Conservation (phyloP, 2,329 filamentous ascomycete species). For the Leptosphaerulina australis region DNA sequence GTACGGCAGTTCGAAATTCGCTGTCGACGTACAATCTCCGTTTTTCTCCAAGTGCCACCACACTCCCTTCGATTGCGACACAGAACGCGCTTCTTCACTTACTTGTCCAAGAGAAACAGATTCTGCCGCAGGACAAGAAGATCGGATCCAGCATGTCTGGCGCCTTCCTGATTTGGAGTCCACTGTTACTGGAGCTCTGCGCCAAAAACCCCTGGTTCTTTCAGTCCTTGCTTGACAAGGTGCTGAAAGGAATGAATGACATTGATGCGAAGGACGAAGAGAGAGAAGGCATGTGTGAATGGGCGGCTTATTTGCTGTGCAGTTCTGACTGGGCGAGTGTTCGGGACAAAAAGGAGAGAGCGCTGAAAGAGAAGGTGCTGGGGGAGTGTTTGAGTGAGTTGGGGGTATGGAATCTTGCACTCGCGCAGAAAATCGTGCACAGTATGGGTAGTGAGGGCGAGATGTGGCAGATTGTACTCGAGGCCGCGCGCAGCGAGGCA, state of each 20-base stretch:
- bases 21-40: constrained; percentile 24
- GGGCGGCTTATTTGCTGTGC: constrained; percentile 58
- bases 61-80: constrained; percentile 18
- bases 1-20: constrained; percentile 26
- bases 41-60: constrained; percentile 7
- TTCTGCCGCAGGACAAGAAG: constrained; percentile 47
- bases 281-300: constrained; percentile 55
- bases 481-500: constrained; percentile 33
- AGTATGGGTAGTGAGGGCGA: constrained; percentile 21
- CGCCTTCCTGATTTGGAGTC: constrained; percentile 55
- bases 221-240: constrained; percentile 46
- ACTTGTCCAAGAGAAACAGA: neutral
- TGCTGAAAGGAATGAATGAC: constrained; percentile 47
- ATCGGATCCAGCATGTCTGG: constrained; percentile 48
- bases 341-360: constrained; percentile 17
- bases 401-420: constrained; percentile 45
- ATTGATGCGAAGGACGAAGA: constrained; percentile 34
- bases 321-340: constrained; percentile 45
- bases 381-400: constrained; percentile 46
- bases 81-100: constrained; percentile 8
- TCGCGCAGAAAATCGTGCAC: constrained; percentile 44
- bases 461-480: constrained; percentile 37
- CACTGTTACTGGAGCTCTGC: constrained; percentile 47
- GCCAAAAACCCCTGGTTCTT: constrained; percentile 43
- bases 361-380: constrained; percentile 21